Evolutionary conservation across 2,329 filamentous ascomycete species (phyloP), one percentile per base, ranked within the genome.

Genomic region (Epichloe scottii): DNA sequence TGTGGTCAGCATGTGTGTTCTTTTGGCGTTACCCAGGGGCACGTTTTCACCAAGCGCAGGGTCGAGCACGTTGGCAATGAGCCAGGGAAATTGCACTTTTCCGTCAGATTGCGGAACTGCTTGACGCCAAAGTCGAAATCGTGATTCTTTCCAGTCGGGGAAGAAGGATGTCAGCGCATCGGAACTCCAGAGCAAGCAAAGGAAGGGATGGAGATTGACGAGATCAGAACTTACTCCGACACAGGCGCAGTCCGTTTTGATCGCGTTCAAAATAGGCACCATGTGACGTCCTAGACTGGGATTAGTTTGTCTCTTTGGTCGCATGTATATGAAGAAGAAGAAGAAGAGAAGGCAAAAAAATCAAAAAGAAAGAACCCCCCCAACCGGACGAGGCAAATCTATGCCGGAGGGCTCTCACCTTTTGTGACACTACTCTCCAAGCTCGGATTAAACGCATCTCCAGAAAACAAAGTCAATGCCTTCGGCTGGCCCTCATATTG

Each of bases 361-460:
- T 1, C 3, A 30, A 8, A 8, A 8, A 30, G 3, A 10, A 10
- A 26, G 2, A 30, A 30, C 6, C 4, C 14, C 7, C 15, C n/a
- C 12, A n/a, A n/a, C 12, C 11, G 8, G 26, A 30, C 26, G 10
- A 42, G 19, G 19, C 12, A 30, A 14, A 37, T 21, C 19, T 8
- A 19, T 38, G 14, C 19, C 12, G 30, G 5, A 17, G 26, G 19
- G 10, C 30, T 47, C 48, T 56, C 63, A 74, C 87, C 89, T 70
- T 95, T 95, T 3, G 89, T 95, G 35, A 95, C 82, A 17, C 85
- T 87, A 60, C 85, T 91, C 68, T 95, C 89, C 53, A 95, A 70
- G 59, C 87, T 91, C 0, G 90, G 89, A 63, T 95, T 95, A 68
- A 93, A 96, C 10, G 85, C 89, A 74, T 95, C 90, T 38, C 89